These are phyloP conservation scores for Corylus heterophylla DNA, from an alignment of 306 rosid genomes.

Conservation along the genomic window DNA sequence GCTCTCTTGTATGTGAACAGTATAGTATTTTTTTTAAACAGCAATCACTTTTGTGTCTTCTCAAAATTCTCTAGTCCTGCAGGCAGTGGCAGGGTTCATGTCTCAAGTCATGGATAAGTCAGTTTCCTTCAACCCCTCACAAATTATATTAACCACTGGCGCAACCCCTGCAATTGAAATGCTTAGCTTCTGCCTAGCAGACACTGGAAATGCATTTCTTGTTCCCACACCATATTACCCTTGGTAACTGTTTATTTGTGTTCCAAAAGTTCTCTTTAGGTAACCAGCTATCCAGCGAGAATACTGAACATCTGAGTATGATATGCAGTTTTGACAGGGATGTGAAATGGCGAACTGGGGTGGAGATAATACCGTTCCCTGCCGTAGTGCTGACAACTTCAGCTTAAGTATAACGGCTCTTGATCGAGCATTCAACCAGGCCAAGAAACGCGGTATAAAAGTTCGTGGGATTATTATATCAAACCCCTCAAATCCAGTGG, in stretches of 20 bases:
- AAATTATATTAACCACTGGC: conserved; percentile 71
- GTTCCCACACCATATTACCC: conserved; percentile 91
- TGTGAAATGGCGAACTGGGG: conserved; percentile 76
- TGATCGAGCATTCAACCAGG: conserved; percentile 82
- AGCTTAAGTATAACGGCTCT: conserved; percentile 54
- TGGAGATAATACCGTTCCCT: conserved; percentile 78
- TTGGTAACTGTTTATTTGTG: conserved; percentile 49
- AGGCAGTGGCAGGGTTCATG: conserved; percentile 95
- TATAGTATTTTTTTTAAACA: neutral
- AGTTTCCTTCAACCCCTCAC: conserved; percentile 67
- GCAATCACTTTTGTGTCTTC: conserved; percentile 3
- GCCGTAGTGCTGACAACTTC: conserved; percentile 83
- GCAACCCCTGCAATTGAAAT: conserved; percentile 76
- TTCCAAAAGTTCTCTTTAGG: conserved; percentile 17
- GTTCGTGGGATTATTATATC: conserved; percentile 81
- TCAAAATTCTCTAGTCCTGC: conserved; percentile 29
- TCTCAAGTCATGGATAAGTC: conserved; percentile 63
- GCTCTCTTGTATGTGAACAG: neutral
- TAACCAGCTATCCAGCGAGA: conserved; percentile 7
- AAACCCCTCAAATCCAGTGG: conserved; percentile 79
- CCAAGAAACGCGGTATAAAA: conserved; percentile 80
- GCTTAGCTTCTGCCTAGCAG: conserved; percentile 91
- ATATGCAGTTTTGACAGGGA: conserved; percentile 75
- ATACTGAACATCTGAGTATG: conserved; percentile 34
- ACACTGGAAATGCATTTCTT: conserved; percentile 84